Base-by-base conservation (phyloP, 2,329 filamentous ascomycete genomes). In the Aspergillus melleus region DNA sequence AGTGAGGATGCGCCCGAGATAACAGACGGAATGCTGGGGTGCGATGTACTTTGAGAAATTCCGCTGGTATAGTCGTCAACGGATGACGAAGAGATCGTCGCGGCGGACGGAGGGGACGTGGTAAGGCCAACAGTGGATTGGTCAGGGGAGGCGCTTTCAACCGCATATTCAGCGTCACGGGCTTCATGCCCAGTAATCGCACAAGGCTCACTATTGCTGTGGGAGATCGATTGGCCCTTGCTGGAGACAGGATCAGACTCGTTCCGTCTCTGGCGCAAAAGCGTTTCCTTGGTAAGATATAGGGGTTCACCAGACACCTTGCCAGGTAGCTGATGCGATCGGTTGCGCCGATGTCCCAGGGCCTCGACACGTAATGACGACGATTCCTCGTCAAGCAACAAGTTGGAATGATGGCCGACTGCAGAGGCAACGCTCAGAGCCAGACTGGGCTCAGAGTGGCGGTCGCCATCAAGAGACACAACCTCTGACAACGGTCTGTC, bases 41-140 rank as follows among this genome's bases (percentile, higher is more conserved):
- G 77, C 9, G 79, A 81, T 46, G 77, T 76, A 64, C 76, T 79
- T 54, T 80, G 77, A 29, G 79, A 80, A 67, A 80, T 79, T 54
- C 78, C 79, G 52, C 78, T 80, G 36, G 74, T 75, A 49, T 73
- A 77, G 55, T 79, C 78, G 55, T 78, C 78, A 36, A 76, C 74
- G n/a, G 77, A 78, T 1, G 77, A 79, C 6, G 79, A 80, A 12
- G 78, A 80, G 19, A 80, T 78, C 12, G 79, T 80, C 32, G 74
- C 74, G 36, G 78, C 77, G n/a, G 77, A 79, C 2, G 77, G 77
- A 24, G 74, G 75, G 3, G 76, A 78, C 5, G 68, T 72, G 29
- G 69, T 71, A 36, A 75, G 61, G 4, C 72, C 68, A 49, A 61
- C 65, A 39, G 60, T 61, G 8, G 62, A 61, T 44, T 62, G 55